Evolutionary conservation across 208 protist genomes (phyloP).

Genomic region (Trypanosoma vivax): DNA sequence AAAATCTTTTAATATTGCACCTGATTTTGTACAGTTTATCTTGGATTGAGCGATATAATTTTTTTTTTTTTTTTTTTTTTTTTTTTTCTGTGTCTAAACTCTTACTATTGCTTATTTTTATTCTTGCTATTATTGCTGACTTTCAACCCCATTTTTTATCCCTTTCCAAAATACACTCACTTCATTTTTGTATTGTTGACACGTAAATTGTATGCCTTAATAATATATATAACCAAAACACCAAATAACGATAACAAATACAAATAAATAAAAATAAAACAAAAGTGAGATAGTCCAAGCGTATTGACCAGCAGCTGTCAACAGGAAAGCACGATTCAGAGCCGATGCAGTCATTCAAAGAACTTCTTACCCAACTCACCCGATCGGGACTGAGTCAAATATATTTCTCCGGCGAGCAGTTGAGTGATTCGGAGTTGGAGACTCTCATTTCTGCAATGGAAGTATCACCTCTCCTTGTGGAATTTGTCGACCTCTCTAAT

Average conservation of each 20-base stretch:
- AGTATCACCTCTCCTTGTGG: slow-evolving; percentile 28
- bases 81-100: slow-evolving; percentile 4
- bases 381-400: slow-evolving; percentile 43
- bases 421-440: slow-evolving; percentile 45
- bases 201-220: too few species aligned
- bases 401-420: slow-evolving; percentile 22
- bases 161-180: too few species aligned
- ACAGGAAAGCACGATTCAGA: background rate
- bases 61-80: slow-evolving; percentile 11
- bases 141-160: too few species aligned
- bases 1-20: background rate
- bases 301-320: too few species aligned
- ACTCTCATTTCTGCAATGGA: slow-evolving; percentile 63
- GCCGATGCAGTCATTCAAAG: slow-evolving; percentile 29
- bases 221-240: background rate
- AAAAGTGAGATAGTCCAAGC: background rate
- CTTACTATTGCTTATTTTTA: too few species aligned
- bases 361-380: slow-evolving; percentile 25
- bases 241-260: background rate
- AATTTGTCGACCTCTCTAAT: slow-evolving; percentile 36
- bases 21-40: slow-evolving; percentile 14
- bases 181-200: too few species aligned
- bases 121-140: too few species aligned
- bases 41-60: background rate
- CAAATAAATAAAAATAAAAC: slow-evolving; percentile 1